Evolutionary conservation across 2,329 filamentous ascomycete species (phyloP).

Genomic region (Fusarium pseudocircinatum): DNA sequence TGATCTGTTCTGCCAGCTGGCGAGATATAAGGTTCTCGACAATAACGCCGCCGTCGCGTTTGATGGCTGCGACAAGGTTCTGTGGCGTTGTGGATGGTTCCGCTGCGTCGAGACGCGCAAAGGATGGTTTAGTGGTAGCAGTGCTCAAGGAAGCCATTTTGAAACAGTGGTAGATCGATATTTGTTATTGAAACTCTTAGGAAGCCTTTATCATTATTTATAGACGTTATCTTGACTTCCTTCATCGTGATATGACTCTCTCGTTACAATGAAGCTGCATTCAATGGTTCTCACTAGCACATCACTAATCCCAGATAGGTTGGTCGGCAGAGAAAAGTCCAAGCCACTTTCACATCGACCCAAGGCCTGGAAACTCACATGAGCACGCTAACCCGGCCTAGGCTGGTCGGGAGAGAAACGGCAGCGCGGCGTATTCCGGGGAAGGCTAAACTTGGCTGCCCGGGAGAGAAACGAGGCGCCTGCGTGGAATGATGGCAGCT

Average conservation of each 20-base stretch:
- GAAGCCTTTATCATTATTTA: not conserved
- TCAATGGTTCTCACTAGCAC: not conserved
- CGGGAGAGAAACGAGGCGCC: not conserved
- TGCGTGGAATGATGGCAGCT: not conserved
- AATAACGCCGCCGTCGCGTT: slow-evolving; percentile 49
- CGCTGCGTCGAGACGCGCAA: not conserved
- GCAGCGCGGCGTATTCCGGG: not conserved
- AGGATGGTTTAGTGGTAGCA: not conserved
- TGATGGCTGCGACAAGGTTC: slow-evolving; percentile 12
- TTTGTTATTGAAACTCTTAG: accelerated
- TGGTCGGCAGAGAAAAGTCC: slow-evolving; percentile 1
- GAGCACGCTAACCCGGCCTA: not conserved
- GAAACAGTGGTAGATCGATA: not conserved
- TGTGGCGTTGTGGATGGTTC: slow-evolving; percentile 1
- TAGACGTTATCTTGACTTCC: not conserved
- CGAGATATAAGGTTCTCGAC: slow-evolving; percentile 48
- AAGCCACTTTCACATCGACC: not conserved
- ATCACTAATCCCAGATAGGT: not conserved
- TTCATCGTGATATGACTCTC: not conserved
- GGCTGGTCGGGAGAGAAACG: not conserved
- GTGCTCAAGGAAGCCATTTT: not conserved
- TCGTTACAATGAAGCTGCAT: not conserved
- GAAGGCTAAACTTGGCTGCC: not conserved
- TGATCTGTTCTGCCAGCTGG: slow-evolving; percentile 48
- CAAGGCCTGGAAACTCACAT: not conserved